A percentile compares a stretch with the other conserved stretches of the same genome.
Evolutionary conservation across 371 early-diverging fungal genomes (phyloP).

Genomic region (Haplosporangium sp.): DNA sequence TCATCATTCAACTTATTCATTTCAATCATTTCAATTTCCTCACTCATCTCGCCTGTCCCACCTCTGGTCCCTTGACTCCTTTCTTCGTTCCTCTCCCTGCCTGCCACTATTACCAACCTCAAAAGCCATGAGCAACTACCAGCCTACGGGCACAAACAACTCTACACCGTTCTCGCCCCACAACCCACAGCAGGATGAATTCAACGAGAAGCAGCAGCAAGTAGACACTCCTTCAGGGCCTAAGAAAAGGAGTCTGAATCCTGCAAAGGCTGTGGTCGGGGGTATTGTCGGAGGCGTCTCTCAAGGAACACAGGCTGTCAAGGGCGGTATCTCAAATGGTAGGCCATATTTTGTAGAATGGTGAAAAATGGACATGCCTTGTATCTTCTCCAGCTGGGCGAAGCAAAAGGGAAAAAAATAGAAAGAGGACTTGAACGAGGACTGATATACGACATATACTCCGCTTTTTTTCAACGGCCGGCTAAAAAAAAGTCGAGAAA

Average conservation of each 20-base stretch:
- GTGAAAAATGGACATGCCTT: too few relatives aligned
- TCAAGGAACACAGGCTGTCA: conserved; percentile 23
- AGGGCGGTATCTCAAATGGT: conserved; percentile 45
- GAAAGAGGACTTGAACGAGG: neutral
- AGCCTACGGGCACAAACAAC: too few relatives aligned
- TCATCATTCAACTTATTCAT: too few relatives aligned
- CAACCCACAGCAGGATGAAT: neutral
- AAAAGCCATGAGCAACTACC: too few relatives aligned
- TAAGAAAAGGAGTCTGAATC: conserved; percentile 25
- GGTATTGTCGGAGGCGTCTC: conserved; percentile 28
- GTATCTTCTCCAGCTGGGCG: neutral
- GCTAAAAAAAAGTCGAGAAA: conserved; percentile 31
- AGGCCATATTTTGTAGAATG: neutral
- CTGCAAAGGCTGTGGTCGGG: conserved; percentile 35
- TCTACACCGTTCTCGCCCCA: neutral
- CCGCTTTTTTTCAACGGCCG: neutral
- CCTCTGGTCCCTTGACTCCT: too few relatives aligned
- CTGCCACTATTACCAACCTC: too few relatives aligned
- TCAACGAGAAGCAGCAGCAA: conserved; percentile 9
- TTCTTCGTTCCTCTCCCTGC: too few relatives aligned
- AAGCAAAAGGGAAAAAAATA: neutral
- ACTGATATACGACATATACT: neutral
- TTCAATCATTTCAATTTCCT: too few relatives aligned
- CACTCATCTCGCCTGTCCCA: too few relatives aligned
- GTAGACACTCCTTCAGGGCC: neutral